phyloP scores from a whole-genome alignment of 805 yeast species.

The Millerozyma acaciae region DNA sequence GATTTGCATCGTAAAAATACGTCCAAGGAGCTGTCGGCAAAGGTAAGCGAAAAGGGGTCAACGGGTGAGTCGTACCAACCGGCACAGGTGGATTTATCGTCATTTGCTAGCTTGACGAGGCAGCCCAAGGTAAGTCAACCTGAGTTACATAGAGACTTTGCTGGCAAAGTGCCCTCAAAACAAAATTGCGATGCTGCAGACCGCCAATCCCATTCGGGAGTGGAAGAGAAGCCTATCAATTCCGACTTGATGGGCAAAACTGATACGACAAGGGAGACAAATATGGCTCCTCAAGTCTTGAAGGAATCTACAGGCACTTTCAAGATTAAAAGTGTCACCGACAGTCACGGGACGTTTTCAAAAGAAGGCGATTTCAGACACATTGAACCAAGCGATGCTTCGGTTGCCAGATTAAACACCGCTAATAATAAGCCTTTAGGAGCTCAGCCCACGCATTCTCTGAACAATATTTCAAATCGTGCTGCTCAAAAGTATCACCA shows the following conservation, averaged over 20 bases:
- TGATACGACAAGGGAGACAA: background rate
- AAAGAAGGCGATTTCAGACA: background rate
- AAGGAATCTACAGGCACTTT: constrained; percentile 3
- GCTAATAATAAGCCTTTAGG: too few species aligned
- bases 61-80: constrained; percentile 37
- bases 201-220: too few species aligned
- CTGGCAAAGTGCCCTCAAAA: background rate
- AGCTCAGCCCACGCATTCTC: too few species aligned
- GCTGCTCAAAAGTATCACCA: constrained; percentile 14
- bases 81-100: constrained; percentile 42
- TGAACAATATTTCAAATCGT: too few species aligned
- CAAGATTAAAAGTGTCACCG: constrained; percentile 9
- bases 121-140: constrained; percentile 28
- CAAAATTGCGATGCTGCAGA: too few species aligned
- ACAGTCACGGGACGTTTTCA: background rate
- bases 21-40: constrained; percentile 6
- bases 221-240: too few species aligned
- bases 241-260: too few species aligned
- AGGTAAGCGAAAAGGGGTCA: constrained; percentile 2
- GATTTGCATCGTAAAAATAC: constrained; percentile 8
- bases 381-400: background rate
- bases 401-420: too few species aligned
- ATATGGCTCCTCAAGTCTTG: background rate
- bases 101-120: constrained; percentile 42
- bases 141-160: constrained; percentile 4